Conservation (phyloP, 2,329 filamentous ascomycete genomes). For the Trichoderma citrinoviride region DNA sequence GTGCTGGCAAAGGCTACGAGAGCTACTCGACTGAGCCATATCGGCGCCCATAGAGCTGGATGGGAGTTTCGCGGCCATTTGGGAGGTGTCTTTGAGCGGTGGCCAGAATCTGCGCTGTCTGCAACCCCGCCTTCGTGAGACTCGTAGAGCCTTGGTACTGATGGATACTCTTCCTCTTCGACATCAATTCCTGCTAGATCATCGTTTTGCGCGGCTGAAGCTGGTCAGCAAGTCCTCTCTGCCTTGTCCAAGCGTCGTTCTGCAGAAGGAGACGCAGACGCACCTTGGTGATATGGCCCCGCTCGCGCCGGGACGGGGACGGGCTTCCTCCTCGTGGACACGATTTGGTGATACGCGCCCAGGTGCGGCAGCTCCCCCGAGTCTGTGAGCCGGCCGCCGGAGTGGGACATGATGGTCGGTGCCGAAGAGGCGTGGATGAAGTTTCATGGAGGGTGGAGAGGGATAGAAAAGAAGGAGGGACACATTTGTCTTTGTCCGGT, state of each 20-base stretch:
- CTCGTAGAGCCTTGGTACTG: neutral
- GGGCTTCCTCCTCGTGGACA: conserved; percentile 12
- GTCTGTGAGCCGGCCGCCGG: neutral
- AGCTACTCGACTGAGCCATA: neutral
- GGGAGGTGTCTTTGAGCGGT: neutral
- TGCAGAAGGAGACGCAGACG: neutral
- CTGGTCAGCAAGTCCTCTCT: neutral
- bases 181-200: neutral
- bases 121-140: neutral
- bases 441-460: neutral
- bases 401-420: neutral
- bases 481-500: neutral
- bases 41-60: conserved; percentile 1
- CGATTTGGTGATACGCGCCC: conserved; percentile 13
- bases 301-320: neutral
- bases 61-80: neutral
- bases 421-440: neutral
- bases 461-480: neutral
- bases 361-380: neutral
- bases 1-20: conserved; percentile 2
- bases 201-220: conserved; percentile 2
- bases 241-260: neutral
- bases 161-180: neutral
- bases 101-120: neutral
- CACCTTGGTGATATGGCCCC: conserved; percentile 14